A percentile compares a stretch with the other conserved stretches of the same genome.
Conservation (phyloP, 2,329 filamentous ascomycete genomes). For the Fusarium sp. region DNA sequence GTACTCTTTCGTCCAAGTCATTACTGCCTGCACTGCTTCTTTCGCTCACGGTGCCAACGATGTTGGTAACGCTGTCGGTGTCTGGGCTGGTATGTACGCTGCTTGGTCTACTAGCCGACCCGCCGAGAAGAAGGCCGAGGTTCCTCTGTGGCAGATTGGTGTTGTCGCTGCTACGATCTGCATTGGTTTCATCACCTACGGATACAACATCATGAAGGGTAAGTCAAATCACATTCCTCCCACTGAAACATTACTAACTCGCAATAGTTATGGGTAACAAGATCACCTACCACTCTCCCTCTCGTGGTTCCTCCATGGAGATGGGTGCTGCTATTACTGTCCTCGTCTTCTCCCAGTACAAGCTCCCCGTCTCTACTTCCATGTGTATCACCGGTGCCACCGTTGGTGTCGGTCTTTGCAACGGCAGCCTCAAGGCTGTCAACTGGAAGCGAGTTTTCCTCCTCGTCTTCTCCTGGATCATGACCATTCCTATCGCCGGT, state of each 20-base stretch:
- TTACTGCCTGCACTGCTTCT: constrained; percentile 78
- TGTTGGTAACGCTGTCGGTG: constrained; percentile 77
- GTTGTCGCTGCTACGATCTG: constrained; percentile 74
- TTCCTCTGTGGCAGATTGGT: constrained; percentile 81
- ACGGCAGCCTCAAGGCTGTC: constrained; percentile 76
- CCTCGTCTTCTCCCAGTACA: constrained; percentile 79
- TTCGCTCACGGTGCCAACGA: constrained; percentile 84
- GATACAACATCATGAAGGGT: constrained; percentile 88
- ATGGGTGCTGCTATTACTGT: constrained; percentile 83
- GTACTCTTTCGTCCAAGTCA: constrained; percentile 74
- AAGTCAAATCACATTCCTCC: constrained; percentile 44
- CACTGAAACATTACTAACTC: constrained; percentile 23
- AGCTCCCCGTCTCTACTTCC: constrained; percentile 79
- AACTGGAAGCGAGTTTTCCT: constrained; percentile 81
- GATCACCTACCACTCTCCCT: constrained; percentile 75
- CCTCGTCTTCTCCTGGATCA: constrained; percentile 71
- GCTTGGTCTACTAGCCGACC: constrained; percentile 74
- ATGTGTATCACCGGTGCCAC: constrained; percentile 86
- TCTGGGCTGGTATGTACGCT: constrained; percentile 77
- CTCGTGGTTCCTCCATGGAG: constrained; percentile 77
- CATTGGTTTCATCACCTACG: constrained; percentile 77
- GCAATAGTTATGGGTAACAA: constrained; percentile 82
- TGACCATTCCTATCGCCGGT: constrained; percentile 59
- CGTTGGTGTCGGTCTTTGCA: constrained; percentile 82
- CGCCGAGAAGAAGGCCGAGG: constrained; percentile 70